Base-by-base conservation (phyloP, 2,329 filamentous ascomycete species). In the Phyllosticta citribraziliensis region DNA sequence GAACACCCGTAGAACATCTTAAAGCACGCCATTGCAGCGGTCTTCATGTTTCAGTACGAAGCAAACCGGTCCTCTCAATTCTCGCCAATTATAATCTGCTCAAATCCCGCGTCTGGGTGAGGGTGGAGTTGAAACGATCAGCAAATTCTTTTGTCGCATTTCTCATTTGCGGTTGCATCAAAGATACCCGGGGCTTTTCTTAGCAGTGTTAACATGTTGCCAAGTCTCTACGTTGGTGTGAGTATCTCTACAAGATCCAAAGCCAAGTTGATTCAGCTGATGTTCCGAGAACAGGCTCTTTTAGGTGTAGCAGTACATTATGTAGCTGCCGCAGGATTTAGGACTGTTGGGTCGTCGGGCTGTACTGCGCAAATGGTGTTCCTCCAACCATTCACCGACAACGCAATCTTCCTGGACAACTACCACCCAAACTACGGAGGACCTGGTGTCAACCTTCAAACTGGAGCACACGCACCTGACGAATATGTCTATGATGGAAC, bases 341-440 rank as follows among this genome's bases (percentile, higher is more conserved):
- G 63, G n/a, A 65, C 63, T 52, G 60, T 64, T 2, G 63, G 63
- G 17, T 61, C 63, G 17, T 65, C 62, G 10, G 63, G 63, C 35
- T 64, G 62, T 30, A 54, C 58, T 17, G 60, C 55, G 3, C 63
- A 65, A 55, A 64, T 65, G 63, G 51, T 54, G 12, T 65, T 65
- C 19, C 57, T 64, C 11, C 63, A 60, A 30, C 62, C 63, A 1
- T 64, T 58, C 22, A 65, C 63, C 10, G 60, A 65, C 3, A 65
- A 56, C 14, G 63, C 63, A 5, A 60, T 65, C 0, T 65, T 65
- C 24, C 62, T 65, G 6, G 63, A 65, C 55, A 65, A 65, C 58
- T 65, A 63, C 53, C 62, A 65, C 17, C 52, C 62, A 25, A 65
- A 65, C 47, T 64, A 56, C 55, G 63, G 63, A 25, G 63, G 63